phyloP scores from a whole-genome alignment of 306 rosid genomes.

The Lupinus albus region DNA sequence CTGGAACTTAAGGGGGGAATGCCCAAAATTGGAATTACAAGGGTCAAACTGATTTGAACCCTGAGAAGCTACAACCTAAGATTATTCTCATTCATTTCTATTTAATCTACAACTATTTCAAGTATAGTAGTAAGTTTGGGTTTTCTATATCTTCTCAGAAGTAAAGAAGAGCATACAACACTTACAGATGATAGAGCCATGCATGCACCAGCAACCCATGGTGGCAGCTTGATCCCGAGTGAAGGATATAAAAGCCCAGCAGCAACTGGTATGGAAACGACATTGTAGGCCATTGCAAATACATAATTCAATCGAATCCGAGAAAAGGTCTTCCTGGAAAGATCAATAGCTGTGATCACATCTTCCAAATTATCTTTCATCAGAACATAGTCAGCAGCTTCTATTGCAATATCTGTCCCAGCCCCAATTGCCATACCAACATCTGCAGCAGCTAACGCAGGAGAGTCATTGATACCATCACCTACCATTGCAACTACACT shows the following conservation, averaged over 20 bases:
- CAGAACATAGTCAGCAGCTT: slow-evolving; percentile 87
- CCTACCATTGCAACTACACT: slow-evolving; percentile 89
- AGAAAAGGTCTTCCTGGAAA: slow-evolving; percentile 73
- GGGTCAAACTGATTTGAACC: slow-evolving; percentile 44
- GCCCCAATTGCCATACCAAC: slow-evolving; percentile 92
- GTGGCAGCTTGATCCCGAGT: slow-evolving; percentile 68
- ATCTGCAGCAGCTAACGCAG: slow-evolving; percentile 86
- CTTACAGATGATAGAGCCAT: slow-evolving; percentile 89
- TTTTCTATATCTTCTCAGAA: slow-evolving; percentile 72
- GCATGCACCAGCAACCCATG: slow-evolving; percentile 94
- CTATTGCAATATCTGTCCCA: slow-evolving; percentile 90
- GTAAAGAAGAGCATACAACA: slow-evolving; percentile 83
- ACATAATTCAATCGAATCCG: slow-evolving; percentile 77
- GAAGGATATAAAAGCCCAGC: slow-evolving; percentile 77
- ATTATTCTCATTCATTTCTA: slow-evolving; percentile 12
- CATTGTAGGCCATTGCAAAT: slow-evolving; percentile 91
- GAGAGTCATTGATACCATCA: slow-evolving; percentile 91
- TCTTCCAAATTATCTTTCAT: slow-evolving; percentile 89
- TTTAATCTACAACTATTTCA: slow-evolving; percentile 79
- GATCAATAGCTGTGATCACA: slow-evolving; percentile 87
- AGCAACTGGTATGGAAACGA: slow-evolving; percentile 78
- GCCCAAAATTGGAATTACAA: slow-evolving; percentile 51
- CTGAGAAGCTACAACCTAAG: slow-evolving; percentile 34
- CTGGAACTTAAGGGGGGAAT: slow-evolving; percentile 29
- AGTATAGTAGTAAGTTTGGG: slow-evolving; percentile 83